Percentiles rank a stretch among this genome's conserved stretches.
These are phyloP conservation scores for Dalbergia cochinchinensis DNA, from an alignment of 306 rosid species.

Conservation along the genomic window DNA sequence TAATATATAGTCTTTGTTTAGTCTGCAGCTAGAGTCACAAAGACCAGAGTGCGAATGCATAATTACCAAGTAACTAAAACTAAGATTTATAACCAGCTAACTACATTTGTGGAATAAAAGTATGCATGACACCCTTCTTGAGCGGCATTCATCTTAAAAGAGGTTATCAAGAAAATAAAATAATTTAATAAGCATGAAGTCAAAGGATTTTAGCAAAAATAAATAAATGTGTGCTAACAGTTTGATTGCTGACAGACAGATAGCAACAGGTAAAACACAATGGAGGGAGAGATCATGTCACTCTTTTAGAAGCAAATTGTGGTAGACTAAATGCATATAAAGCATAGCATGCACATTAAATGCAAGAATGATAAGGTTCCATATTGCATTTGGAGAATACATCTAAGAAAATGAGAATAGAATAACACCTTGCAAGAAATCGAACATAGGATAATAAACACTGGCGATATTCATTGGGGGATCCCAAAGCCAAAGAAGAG, in stretches of 20 bases:
- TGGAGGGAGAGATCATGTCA: background rate
- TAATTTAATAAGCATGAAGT: background rate
- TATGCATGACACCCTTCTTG: conserved; percentile 11
- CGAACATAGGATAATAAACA: conserved; percentile 87
- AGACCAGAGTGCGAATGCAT: conserved; percentile 13
- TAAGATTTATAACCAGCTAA: conserved; percentile 1
- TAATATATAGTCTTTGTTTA: conserved; percentile 28
- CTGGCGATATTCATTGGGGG: conserved; percentile 92
- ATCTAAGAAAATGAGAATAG: background rate
- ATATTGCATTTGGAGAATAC: conserved; percentile 29
- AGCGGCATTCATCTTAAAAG: background rate
- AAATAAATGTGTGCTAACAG: background rate
- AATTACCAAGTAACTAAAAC: conserved; percentile 4
- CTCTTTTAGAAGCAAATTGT: background rate
- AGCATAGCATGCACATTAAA: conserved; percentile 23
- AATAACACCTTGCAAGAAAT: conserved; percentile 84
- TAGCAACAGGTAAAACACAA: conserved; percentile 11
- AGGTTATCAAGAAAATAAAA: background rate
- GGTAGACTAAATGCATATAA: conserved; percentile 2
- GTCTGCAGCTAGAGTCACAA: conserved; percentile 30
- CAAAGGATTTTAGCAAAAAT: background rate
- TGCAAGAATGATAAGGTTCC: conserved; percentile 8
- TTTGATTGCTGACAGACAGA: background rate
- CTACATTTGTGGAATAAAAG: background rate
- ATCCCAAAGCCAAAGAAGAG: conserved; percentile 86